Base-by-base conservation (phyloP, 2,329 filamentous ascomycete species). In the Raffaelea albimanens region DNA sequence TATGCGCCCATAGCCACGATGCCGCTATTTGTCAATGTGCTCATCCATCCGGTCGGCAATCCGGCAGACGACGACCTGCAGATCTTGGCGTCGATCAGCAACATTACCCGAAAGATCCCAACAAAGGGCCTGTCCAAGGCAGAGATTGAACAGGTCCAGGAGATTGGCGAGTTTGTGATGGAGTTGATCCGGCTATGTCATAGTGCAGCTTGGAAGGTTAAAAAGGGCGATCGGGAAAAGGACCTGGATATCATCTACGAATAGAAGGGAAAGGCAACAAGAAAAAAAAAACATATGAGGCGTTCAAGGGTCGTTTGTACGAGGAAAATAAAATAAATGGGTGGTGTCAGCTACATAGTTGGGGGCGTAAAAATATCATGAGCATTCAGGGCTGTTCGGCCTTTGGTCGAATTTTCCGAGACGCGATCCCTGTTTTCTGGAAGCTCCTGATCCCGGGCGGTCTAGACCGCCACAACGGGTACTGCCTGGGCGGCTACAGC, bases 151-250 rank as follows among this genome's bases (percentile, higher is more conserved):
- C 40, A 41, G 40, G 22, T 41, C 20, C 40, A 41, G 40, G 40
- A 41, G 40, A 41, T 41, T 41, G 40, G 40, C 20, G 40, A 41
- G 20, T 41, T 41, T 41, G 40, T 41, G 7, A 41, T 41, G 40
- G 40, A 41, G 22, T 13, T 41, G 40, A 41, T 41, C 40, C 40
- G 40, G 40, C 20, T 41, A 13, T 41, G 40, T 23, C 40, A 41
- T n/a, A 41, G 40, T n/a, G 40, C 40, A 5, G 40, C 40, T n/a
- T 41, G 40, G 40, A 41, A 41, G 22, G 40, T 41, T 3, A 41
- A 41, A 41, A 41, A 41, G 22, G 40, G 40, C 13, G 40, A 41
- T n/a, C 13, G 40, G 14, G 40, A 41, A 19, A 41, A 23, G 40
- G 40, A 41, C 25, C 40, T 41, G 20, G 40, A 41, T 25, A 41